These are phyloP conservation scores for Naganishia cerealis DNA, from an alignment of 1,284 basidiomycete genomes.

Conservation along the genomic window DNA sequence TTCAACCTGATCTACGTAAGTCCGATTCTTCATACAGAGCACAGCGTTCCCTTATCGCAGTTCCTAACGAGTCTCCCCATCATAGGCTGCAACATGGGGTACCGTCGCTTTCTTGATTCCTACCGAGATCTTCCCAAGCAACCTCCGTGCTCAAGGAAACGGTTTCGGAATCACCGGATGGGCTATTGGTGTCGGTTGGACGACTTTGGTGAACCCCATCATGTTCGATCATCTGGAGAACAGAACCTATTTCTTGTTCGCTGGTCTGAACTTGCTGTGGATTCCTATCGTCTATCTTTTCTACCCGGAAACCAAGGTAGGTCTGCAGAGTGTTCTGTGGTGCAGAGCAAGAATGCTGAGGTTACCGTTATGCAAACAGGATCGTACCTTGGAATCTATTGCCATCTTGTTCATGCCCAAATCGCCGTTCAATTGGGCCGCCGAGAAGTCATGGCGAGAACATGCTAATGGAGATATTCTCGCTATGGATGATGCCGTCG, in stretches of 20 bases:
- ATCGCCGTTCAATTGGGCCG: conserved; percentile 36
- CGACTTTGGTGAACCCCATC: conserved; percentile 47
- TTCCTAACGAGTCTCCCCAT: too few species aligned
- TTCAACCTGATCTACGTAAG: conserved; percentile 50
- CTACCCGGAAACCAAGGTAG: conserved; percentile 48
- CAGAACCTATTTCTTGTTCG: conserved; percentile 48
- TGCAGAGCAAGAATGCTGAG: conserved; percentile 2
- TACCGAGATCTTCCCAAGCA: conserved; percentile 53
- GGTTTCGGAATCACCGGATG: conserved; percentile 51
- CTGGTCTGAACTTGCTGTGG: conserved; percentile 47
- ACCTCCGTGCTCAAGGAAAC: conserved; percentile 46
- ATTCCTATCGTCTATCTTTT: conserved; percentile 47
- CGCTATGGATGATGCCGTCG: conserved; percentile 12
- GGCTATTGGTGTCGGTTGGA: conserved; percentile 45
- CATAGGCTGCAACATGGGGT: conserved; percentile 19
- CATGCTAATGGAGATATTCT: conserved; percentile 35
- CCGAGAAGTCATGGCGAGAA: conserved; percentile 35
- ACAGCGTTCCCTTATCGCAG: neutral
- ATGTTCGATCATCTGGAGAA: conserved; percentile 41
- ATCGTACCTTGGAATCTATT: conserved; percentile 46
- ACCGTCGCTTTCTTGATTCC: conserved; percentile 51
- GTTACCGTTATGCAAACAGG: neutral
- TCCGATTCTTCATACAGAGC: neutral
- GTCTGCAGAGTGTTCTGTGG: neutral
- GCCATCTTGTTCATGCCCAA: conserved; percentile 39